Base-by-base conservation (phyloP, 1,139 yeast species). In the Pichia sp. region DNA sequence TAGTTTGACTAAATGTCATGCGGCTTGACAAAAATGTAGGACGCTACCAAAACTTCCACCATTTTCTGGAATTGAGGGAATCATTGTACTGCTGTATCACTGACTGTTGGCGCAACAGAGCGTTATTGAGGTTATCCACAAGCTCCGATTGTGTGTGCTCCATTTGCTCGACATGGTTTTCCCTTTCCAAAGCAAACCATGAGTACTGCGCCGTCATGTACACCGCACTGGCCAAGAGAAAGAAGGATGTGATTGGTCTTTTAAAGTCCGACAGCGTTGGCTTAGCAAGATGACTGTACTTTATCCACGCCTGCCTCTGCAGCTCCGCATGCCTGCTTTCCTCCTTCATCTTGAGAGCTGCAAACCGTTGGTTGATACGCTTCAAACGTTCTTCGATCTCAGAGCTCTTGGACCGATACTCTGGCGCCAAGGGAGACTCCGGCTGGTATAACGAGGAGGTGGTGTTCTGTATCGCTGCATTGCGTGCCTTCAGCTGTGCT, bases 121-220 rank as follows among this genome's bases (percentile, higher is more conserved):
- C 56, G 1, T 36, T 41, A 51, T 67, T 69, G 8, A 67, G 56
- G 44, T 55, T 49, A 4, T 36, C 11, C 45, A 67, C 69, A 41
- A 64, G 56, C 38, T 47, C 51, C 15, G 61, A 42, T 30, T 65
- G 62, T 48, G 57, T 51, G 7, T 36, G 36, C 51, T 65, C 67
- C 59, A 59, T 57, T 0, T 47, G 47, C 8, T 56, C 47, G n/a
- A 67, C 44, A 48, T 62, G 61, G 23, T 61, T 62, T 48, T 65
- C 68, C 16, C 62, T 64, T 40, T 65, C 67, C 23, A 67, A 50
- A 40, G 57, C 54, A 54, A 59, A 59, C 70, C 70, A 67, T 15
- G 55, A 38, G 48, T 64, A 67, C 40, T 67, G 69, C 31, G 66
- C 50, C 5, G 59, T 50, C 45, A 67, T 53, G 52, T 66, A 67